A percentile compares a stretch with the other conserved stretches of the same genome.
Evolutionary conservation across 2,329 filamentous ascomycete species (phyloP).

Genomic region (Colletotrichum incanum): DNA sequence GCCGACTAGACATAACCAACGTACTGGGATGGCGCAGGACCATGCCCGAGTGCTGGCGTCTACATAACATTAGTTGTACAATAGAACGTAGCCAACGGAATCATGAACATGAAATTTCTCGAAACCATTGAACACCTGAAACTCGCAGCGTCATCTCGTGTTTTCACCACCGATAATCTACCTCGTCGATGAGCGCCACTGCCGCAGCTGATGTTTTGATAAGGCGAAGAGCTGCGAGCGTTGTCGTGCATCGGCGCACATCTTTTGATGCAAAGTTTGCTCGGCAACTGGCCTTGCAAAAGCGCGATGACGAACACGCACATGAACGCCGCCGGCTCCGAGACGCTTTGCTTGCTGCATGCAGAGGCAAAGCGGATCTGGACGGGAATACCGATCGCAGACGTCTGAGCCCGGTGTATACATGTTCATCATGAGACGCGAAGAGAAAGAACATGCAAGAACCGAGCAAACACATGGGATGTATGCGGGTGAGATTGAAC

Average conservation of each 20-base stretch:
- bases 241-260: neutral
- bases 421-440: neutral
- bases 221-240: neutral
- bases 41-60: neutral
- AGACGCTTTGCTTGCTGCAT: neutral
- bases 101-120: neutral
- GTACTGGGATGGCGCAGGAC: neutral
- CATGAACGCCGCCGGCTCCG: slow-evolving; percentile 3
- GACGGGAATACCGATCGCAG: neutral
- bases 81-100: neutral
- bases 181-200: neutral
- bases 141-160: neutral
- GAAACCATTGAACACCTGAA: neutral
- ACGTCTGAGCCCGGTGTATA: neutral
- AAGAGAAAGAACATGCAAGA: neutral
- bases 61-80: neutral
- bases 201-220: neutral
- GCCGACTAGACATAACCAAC: neutral
- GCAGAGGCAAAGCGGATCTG: slow-evolving; percentile 13
- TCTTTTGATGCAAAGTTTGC: neutral
- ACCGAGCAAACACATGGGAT: slow-evolving; percentile 2
- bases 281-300: neutral
- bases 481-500: neutral
- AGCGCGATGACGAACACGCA: slow-evolving; percentile 5
- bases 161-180: neutral